Percentiles rank a stretch among this genome's conserved stretches.
Evolutionary conservation across 352 stramenopile genomes (phyloP).

Genomic region (Phytophthora quininea): DNA sequence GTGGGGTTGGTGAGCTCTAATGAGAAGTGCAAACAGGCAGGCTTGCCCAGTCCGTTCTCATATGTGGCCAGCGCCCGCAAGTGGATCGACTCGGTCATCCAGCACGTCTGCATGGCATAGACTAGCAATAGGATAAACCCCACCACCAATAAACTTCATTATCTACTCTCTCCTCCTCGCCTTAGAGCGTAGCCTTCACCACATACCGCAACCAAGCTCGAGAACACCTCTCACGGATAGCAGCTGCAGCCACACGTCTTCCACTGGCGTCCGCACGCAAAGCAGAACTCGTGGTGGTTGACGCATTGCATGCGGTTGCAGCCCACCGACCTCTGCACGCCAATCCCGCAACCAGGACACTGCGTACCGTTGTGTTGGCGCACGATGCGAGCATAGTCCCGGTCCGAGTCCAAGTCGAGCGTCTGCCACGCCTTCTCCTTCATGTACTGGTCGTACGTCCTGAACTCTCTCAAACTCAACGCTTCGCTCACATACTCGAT

Average conservation of each 20-base stretch:
- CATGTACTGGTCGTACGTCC: conserved; percentile 60
- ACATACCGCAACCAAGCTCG: too few species aligned
- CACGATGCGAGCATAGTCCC: conserved; percentile 60
- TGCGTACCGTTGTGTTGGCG: conserved; percentile 43
- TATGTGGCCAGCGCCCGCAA: conserved; percentile 48
- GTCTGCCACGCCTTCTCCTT: conserved; percentile 54
- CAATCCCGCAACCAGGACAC: conserved; percentile 73
- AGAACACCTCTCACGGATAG: not conserved
- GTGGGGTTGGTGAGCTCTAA: conserved; percentile 65
- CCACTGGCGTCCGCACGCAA: conserved; percentile 36
- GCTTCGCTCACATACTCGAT: conserved; percentile 61
- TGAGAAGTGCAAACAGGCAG: conserved; percentile 44
- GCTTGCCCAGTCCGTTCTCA: conserved; percentile 61
- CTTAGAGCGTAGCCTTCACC: too few species aligned
- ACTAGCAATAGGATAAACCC: not conserved
- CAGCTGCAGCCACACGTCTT: conserved; percentile 48
- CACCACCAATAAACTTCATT: too few species aligned
- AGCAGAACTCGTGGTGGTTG: conserved; percentile 76
- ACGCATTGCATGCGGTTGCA: conserved; percentile 68
- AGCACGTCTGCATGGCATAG: conserved; percentile 32
- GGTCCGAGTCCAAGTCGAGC: conserved; percentile 60
- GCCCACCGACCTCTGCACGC: conserved; percentile 54
- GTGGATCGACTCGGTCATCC: conserved; percentile 53
- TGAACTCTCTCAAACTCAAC: conserved; percentile 34
- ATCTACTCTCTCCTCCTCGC: too few species aligned